Evolutionary conservation across 78 protist genomes (phyloP).

Genomic region (Dictyostelium purpureum): DNA sequence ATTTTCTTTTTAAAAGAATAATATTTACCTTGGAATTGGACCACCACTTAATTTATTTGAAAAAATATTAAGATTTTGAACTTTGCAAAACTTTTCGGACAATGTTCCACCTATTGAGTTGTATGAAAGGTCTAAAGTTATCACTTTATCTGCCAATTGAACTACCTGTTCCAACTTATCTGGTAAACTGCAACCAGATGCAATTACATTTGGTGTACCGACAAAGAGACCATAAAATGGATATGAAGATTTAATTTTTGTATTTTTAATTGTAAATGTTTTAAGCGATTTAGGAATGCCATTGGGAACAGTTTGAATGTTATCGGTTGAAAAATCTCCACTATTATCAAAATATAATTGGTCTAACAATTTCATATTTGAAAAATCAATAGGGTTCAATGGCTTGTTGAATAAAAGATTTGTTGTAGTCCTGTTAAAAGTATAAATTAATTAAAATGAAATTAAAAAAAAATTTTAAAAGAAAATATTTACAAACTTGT

Average conservation of each 20-base stretch:
- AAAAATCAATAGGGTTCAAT: background rate
- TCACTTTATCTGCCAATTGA: background rate
- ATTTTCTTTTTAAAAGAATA: no score
- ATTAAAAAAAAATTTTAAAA: no score
- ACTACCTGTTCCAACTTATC: background rate
- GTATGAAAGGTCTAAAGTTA: background rate
- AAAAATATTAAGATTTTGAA: background rate
- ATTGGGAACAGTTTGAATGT: background rate
- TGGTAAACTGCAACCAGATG: background rate
- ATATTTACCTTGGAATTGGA: background rate
- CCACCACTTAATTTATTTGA: background rate
- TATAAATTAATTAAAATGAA: no score
- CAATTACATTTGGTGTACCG: background rate
- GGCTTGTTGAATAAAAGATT: background rate
- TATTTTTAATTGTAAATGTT: background rate
- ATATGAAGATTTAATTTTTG: background rate
- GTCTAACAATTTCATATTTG: background rate
- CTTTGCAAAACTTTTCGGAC: background rate
- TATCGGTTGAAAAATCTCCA: background rate
- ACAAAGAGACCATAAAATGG: background rate
- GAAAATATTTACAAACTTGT: no score
- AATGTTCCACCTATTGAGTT: background rate
- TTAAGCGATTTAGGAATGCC: background rate
- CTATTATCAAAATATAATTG: background rate
- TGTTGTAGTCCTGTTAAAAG: no score